These are phyloP conservation scores for Fraxinus baroniana DNA, from an alignment of 305 asterid species.

Conservation along the genomic window DNA sequence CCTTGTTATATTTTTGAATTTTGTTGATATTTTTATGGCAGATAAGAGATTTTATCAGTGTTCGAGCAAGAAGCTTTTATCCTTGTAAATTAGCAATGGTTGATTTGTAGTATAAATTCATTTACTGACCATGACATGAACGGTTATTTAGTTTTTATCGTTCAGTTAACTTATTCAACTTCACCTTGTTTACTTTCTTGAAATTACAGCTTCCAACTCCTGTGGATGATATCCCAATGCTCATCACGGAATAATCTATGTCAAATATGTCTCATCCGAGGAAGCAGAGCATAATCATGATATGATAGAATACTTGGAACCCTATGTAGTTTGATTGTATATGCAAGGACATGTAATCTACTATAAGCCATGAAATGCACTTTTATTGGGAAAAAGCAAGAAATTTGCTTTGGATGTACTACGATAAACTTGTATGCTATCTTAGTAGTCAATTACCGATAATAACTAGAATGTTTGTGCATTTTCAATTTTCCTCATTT, in stretches of 20 bases:
- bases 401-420: constrained; percentile 17
- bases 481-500: background rate
- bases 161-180: background rate
- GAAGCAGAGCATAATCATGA: constrained; percentile 14
- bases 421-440: background rate
- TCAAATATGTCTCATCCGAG: background rate
- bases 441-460: background rate
- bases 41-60: background rate
- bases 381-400: constrained; percentile 9
- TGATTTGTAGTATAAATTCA: background rate
- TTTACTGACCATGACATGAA: background rate
- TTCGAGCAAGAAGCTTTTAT: background rate
- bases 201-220: constrained; percentile 47
- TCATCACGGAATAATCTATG: constrained; percentile 53
- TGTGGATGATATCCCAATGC: constrained; percentile 45
- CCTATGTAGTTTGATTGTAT: constrained; percentile 11
- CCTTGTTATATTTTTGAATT: background rate
- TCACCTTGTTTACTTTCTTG: background rate
- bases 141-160: background rate
- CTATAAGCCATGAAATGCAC: constrained; percentile 4
- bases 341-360: background rate
- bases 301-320: background rate
- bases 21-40: background rate
- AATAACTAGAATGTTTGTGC: background rate
- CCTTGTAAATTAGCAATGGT: background rate